Base-by-base conservation (phyloP, 805 yeast species). In the Pichia exigua region DNA sequence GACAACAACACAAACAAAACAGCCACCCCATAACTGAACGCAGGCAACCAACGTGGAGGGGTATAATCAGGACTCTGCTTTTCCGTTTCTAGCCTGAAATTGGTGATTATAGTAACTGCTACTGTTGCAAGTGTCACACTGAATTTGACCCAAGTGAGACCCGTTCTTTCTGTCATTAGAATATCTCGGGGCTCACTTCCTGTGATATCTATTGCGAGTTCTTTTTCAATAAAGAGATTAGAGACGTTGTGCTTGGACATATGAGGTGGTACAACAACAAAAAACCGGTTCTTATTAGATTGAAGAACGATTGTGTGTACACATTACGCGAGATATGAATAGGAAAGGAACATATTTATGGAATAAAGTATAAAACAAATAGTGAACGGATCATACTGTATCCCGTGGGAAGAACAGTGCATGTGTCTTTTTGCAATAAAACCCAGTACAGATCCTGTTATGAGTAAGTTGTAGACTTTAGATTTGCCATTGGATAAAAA, bases 181-280 rank as follows among this genome's bases (percentile, higher is more conserved):
- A 75, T 74, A 59, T 78, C 83, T 42, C 83, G 64, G 1, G 83
- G 82, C 58, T 78, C 82, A 2, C 77, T 71, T 3, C 73, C 65
- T 18, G 67, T 61, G 42, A 74, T 70, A 32, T 65, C 63, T 45
- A 73, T 56, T 11, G 69, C 57, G 21, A 69, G 44, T 47, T 58
- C 62, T 20, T 53, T 42, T 15, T 52, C 57, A 17, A 58, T 55
- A 3, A 57, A 32, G 39, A 57, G 9, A 15, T 38, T n/a, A 3
- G 52, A n/a, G 10, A 49, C 8, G 7, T 45, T 44, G 15, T 40
- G 44, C 17, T n/a, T 35, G 11, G 39, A n/a, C 39, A 35, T 35
- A 5, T 24, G 4, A 7, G 26, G 7, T 24, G 26, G 26, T 24
- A 7, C 26, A 4, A 24, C 26, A 24, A 7, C 26, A 24, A 7